Percentiles rank a stretch among this genome's conserved stretches.
These are phyloP conservation scores for Diaporthe vexans DNA, from an alignment of 2,329 filamentous ascomycete species.

Conservation along the genomic window DNA sequence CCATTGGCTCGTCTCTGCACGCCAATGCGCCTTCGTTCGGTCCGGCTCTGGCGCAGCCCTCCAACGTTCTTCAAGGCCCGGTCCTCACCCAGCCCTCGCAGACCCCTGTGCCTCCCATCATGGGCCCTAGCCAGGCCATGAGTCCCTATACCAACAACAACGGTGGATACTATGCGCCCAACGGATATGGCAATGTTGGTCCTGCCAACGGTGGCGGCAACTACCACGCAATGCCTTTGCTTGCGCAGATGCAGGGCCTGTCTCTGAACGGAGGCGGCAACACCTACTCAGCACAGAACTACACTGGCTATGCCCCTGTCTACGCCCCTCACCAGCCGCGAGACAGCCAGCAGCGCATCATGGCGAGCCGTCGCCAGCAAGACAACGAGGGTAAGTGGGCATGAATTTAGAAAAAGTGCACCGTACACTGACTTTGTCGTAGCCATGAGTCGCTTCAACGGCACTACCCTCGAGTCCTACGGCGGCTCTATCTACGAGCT, in stretches of 20 bases:
- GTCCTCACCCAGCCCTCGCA: conserved; percentile 28
- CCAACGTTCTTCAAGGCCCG: conserved; percentile 34
- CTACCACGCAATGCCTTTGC: conserved; percentile 68
- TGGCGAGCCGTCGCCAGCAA: conserved; percentile 80
- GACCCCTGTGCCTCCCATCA: conserved; percentile 45
- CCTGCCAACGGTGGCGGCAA: conserved; percentile 33
- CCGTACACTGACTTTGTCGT: conserved; percentile 50
- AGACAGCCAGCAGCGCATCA: conserved; percentile 82
- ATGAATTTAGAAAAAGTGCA: background rate
- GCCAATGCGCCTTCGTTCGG: conserved; percentile 85
- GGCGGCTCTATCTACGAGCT: conserved; percentile 87
- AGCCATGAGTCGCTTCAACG: conserved; percentile 86
- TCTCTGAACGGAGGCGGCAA: conserved; percentile 62
- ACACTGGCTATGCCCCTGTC: conserved; percentile 67
- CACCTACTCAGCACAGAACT: conserved; percentile 71
- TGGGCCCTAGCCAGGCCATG: conserved; percentile 48
- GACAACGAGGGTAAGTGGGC: conserved; percentile 75
- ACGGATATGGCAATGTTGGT: conserved; percentile 46
- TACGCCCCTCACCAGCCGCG: conserved; percentile 65
- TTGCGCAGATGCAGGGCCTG: conserved; percentile 78
- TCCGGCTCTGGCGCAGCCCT: conserved; percentile 64
- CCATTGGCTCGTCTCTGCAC: conserved; percentile 81
- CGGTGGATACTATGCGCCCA: conserved; percentile 50
- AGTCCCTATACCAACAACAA: conserved; percentile 47
- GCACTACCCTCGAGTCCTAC: conserved; percentile 84